Percentiles rank a stretch among this genome's conserved stretches.
These are phyloP conservation scores for Lactarius quietus DNA, from an alignment of 768 basidiomycete species.

Conservation along the genomic window DNA sequence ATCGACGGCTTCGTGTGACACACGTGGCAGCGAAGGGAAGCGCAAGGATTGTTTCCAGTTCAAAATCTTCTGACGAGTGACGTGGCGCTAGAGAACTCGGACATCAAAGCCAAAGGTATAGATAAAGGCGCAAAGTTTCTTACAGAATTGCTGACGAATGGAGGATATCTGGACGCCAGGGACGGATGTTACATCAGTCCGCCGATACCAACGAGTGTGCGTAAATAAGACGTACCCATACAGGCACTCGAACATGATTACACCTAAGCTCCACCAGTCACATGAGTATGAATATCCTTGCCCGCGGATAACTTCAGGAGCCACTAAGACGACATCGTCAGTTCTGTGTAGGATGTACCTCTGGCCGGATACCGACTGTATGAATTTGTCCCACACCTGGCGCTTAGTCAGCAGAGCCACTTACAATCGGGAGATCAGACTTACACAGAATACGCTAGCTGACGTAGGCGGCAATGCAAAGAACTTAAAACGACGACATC, in stretches of 20 bases:
- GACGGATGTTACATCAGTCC: constrained; percentile 12
- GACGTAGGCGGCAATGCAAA: constrained; percentile 10
- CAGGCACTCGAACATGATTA: constrained; percentile 95
- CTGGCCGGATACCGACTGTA: constrained; percentile 58
- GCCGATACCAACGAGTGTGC: constrained; percentile 19
- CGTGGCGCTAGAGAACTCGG: constrained; percentile 64
- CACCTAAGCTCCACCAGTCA: constrained; percentile 98
- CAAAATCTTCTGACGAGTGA: constrained; percentile 95
- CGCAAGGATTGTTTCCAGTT: constrained; percentile 90
- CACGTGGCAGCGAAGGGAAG: constrained; percentile 79
- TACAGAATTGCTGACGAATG: constrained; percentile 93
- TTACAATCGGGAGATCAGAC: constrained; percentile 32
- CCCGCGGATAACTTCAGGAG: constrained; percentile 84
- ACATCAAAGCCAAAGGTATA: constrained; percentile 21
- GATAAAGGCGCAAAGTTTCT: constrained; percentile 9
- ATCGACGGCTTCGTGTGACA: constrained; percentile 83
- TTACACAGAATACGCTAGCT: constrained; percentile 89
- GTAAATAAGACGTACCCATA: constrained; percentile 66
- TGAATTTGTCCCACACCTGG: constrained; percentile 80
- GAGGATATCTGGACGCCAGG: constrained; percentile 65
- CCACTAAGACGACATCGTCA: constrained; percentile 51
- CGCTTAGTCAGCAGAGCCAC: constrained; percentile 30
- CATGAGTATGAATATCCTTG: constrained; percentile 93
- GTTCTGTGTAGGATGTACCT: not conserved
- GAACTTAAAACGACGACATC: constrained; percentile 20